phyloP scores from a whole-genome alignment of 169 alveolate species.

The Cryptosporidium baileyi region DNA sequence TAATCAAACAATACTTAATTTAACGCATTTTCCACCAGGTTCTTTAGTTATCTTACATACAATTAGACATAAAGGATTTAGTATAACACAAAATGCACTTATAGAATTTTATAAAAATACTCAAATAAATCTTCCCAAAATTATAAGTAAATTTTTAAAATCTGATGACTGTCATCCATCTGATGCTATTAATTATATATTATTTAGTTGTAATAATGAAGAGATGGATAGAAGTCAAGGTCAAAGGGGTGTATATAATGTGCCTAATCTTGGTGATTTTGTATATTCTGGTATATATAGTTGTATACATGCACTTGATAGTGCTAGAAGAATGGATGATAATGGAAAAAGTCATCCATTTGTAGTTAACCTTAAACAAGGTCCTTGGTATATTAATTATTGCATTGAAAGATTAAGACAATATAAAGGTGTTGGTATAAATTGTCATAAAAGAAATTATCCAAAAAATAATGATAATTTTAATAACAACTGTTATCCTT shows the following conservation, averaged over 20 bases:
- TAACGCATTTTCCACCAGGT: slow-evolving; percentile 74
- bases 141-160: slow-evolving; percentile 3
- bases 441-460: neutral
- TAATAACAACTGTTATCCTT: neutral
- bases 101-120: slow-evolving; percentile 39
- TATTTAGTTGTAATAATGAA: slow-evolving; percentile 84
- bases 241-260: slow-evolving; percentile 78
- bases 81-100: slow-evolving; percentile 22
- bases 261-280: slow-evolving; percentile 68
- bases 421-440: slow-evolving; percentile 31
- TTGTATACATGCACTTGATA: slow-evolving; percentile 33
- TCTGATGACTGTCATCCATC: slow-evolving; percentile 54
- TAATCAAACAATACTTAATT: slow-evolving; percentile 46
- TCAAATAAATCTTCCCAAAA: neutral
- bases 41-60: slow-evolving; percentile 72
- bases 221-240: slow-evolving; percentile 81
- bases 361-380: slow-evolving; percentile 54
- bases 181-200: slow-evolving; percentile 77
- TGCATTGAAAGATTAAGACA: slow-evolving; percentile 26
- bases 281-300: slow-evolving; percentile 51
- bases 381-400: slow-evolving; percentile 65
- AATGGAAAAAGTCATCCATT: slow-evolving; percentile 66
- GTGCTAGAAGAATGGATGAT: slow-evolving; percentile 43
- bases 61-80: slow-evolving; percentile 32
- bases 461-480: neutral